phyloP scores from a whole-genome alignment of 768 basidiomycete species.

The Lentinula lateritia region DNA sequence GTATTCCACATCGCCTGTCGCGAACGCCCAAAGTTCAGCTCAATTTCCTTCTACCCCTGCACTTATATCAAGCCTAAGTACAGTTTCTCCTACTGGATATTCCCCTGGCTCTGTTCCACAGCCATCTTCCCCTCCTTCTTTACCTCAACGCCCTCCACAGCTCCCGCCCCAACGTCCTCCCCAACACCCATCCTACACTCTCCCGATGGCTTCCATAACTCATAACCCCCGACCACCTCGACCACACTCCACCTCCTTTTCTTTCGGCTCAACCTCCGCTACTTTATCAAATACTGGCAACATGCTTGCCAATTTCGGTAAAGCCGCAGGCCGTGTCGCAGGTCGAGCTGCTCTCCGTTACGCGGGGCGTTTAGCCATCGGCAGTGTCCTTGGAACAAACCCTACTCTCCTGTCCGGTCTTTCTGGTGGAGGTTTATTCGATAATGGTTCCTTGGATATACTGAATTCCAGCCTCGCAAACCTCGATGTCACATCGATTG shows the following conservation, averaged over 20 bases:
- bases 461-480: conserved; percentile 1
- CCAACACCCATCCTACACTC: neutral
- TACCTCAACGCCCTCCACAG: neutral
- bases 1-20: neutral
- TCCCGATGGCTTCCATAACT: neutral
- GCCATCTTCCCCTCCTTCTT: neutral
- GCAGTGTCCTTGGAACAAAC: neutral
- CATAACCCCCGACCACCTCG: neutral
- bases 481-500: conserved; percentile 7
- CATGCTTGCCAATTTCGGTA: neutral
- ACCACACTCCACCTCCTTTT: neutral
- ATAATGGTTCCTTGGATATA: conserved; percentile 11
- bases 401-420: neutral
- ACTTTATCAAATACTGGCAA: neutral
- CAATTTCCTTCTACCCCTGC: neutral
- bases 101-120: neutral
- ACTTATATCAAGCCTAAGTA: neutral
- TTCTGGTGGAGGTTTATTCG: neutral
- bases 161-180: neutral
- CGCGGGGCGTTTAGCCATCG: neutral
- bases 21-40: neutral
- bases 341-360: conserved; percentile 1
- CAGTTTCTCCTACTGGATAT: neutral
- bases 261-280: neutral
- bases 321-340: neutral